Percentiles rank a stretch among this genome's conserved stretches.
phyloP scores from a whole-genome alignment of 2,329 filamentous ascomycete species.

The Magnaporthiopsis poae region DNA sequence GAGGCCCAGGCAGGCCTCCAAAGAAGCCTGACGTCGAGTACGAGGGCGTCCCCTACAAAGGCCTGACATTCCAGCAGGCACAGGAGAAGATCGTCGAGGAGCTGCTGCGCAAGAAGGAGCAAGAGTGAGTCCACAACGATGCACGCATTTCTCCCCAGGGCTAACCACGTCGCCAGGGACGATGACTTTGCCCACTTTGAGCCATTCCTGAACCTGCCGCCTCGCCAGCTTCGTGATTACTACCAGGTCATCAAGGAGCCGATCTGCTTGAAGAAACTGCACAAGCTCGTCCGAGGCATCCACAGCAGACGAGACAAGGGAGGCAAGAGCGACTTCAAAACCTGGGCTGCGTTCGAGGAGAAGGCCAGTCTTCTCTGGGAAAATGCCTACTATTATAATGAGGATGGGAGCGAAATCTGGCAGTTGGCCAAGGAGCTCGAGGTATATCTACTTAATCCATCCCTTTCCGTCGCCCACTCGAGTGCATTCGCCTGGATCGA shows the following conservation, averaged over 20 bases:
- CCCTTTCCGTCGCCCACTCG: no score
- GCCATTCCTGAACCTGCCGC: slow-evolving; percentile 69
- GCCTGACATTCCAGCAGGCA: slow-evolving; percentile 70
- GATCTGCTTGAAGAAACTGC: slow-evolving; percentile 64
- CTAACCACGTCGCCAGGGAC: slow-evolving; percentile 22
- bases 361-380: slow-evolving; percentile 73
- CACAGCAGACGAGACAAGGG: slow-evolving; percentile 58
- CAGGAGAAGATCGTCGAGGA: slow-evolving; percentile 78
- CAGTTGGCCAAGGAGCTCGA: slow-evolving; percentile 68
- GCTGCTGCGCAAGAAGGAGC: slow-evolving; percentile 58
- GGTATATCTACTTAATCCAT: slow-evolving; percentile 34
- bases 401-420: slow-evolving; percentile 80
- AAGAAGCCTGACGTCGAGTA: slow-evolving; percentile 41
- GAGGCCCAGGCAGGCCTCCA: slow-evolving; percentile 22
- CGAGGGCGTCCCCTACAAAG: slow-evolving; percentile 53
- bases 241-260: slow-evolving; percentile 76
- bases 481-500: not conserved
- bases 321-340: slow-evolving; percentile 60
- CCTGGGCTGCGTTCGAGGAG: slow-evolving; percentile 72
- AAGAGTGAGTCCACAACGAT: slow-evolving; percentile 36
- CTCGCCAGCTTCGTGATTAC: slow-evolving; percentile 70
- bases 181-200: slow-evolving; percentile 58
- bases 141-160: not conserved
- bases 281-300: slow-evolving; percentile 66
- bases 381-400: slow-evolving; percentile 83